Conservation (phyloP, 768 basidiomycete genomes). For the Holtermannia corniformis region DNA sequence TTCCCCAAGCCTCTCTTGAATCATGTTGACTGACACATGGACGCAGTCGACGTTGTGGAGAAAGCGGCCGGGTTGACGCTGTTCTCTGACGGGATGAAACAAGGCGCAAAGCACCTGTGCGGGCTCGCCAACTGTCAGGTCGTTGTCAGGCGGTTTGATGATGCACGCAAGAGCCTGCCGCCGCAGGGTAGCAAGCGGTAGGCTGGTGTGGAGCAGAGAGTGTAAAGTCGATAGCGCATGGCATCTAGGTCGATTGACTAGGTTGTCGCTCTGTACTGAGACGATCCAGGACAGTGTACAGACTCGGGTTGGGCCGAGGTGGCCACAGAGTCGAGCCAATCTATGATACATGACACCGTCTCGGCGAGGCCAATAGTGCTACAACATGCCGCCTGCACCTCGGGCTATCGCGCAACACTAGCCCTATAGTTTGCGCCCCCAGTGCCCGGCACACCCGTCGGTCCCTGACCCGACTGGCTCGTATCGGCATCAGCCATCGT, state of each 20-base stretch:
- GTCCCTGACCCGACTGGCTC: slow-evolving; percentile 1
- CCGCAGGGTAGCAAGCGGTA: too few species aligned
- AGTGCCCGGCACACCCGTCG: slow-evolving; percentile 36
- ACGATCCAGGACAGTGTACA: too few species aligned
- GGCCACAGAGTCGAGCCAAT: too few species aligned
- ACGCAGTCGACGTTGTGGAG: slow-evolving; percentile 84
- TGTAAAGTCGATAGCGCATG: too few species aligned
- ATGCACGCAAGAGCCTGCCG: slow-evolving; percentile 70
- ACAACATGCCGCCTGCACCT: too few species aligned
- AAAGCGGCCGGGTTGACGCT: slow-evolving; percentile 52
- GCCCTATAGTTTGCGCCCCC: slow-evolving; percentile 31
- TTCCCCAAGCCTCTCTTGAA: background rate
- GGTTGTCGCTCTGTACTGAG: too few species aligned
- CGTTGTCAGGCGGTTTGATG: slow-evolving; percentile 80
- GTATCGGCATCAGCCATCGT: background rate
- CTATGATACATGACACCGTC: too few species aligned
- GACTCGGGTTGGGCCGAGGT: too few species aligned
- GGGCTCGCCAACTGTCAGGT: slow-evolving; percentile 79
- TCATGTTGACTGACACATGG: background rate
- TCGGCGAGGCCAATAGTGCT: too few species aligned
- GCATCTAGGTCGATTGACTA: too few species aligned
- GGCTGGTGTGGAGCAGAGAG: too few species aligned
- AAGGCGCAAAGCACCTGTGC: slow-evolving; percentile 60
- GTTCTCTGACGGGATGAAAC: slow-evolving; percentile 29
- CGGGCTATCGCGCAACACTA: slow-evolving; percentile 1